Evolutionary conservation across 2,329 filamentous ascomycete species (phyloP).

Genomic region (Conoideocrella luteorostrata): DNA sequence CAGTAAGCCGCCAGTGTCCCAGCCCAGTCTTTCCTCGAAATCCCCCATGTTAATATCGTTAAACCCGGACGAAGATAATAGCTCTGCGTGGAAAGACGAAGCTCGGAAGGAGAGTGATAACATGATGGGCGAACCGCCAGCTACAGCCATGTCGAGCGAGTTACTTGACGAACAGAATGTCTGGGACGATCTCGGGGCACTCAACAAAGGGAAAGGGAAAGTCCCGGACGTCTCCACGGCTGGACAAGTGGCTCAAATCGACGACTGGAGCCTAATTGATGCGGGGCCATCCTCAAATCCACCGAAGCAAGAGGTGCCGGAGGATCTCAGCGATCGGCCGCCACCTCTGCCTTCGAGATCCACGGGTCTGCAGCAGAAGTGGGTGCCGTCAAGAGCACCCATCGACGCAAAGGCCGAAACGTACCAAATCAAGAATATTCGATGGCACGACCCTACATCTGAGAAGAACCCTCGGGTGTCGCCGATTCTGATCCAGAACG

Average conservation of each 20-base stretch:
- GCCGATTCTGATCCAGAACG: slow-evolving; percentile 85
- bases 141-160: slow-evolving; percentile 25
- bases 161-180: slow-evolving; percentile 35
- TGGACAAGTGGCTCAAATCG: slow-evolving; percentile 18
- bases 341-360: slow-evolving; percentile 34
- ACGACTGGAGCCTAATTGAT: slow-evolving; percentile 49
- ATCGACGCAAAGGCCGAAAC: slow-evolving; percentile 59
- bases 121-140: slow-evolving; percentile 14
- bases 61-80: slow-evolving; percentile 27
- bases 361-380: slow-evolving; percentile 22
- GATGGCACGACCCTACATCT: slow-evolving; percentile 65
- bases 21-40: slow-evolving; percentile 14
- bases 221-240: slow-evolving; percentile 16
- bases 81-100: slow-evolving; percentile 36
- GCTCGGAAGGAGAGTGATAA: slow-evolving; percentile 16
- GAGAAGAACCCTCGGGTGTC: slow-evolving; percentile 63
- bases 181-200: slow-evolving; percentile 41
- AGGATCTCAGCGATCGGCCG: slow-evolving; percentile 13
- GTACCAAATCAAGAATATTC: slow-evolving; percentile 88
- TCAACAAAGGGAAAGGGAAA: slow-evolving; percentile 37
- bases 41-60: slow-evolving; percentile 30
- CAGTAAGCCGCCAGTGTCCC: slow-evolving; percentile 23
- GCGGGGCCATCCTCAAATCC: slow-evolving; percentile 25
- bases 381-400: slow-evolving; percentile 34
- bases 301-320: slow-evolving; percentile 10